These are phyloP conservation scores for Solanum microdontum DNA, from an alignment of 257 asterid genomes.

Conservation along the genomic window DNA sequence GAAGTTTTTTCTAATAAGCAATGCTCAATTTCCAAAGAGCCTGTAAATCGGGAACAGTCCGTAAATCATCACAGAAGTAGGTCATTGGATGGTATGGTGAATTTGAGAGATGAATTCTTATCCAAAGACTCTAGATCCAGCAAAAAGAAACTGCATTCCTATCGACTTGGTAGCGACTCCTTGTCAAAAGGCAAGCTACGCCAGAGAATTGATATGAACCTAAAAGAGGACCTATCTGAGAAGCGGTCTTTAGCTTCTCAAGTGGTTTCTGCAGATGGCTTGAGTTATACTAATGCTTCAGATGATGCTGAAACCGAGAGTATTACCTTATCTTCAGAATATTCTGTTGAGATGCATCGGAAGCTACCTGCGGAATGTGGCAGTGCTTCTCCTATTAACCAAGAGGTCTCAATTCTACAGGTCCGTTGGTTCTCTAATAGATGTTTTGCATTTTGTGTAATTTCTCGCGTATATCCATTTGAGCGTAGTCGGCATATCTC, in stretches of 20 bases:
- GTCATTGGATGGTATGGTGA: constrained; percentile 28
- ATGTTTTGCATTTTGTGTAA: not conserved
- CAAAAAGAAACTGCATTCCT: constrained; percentile 27
- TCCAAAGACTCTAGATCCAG: constrained; percentile 25
- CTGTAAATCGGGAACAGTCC: constrained; percentile 2
- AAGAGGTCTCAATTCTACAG: constrained; percentile 26
- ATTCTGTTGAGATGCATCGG: constrained; percentile 15
- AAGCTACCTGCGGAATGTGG: constrained; percentile 14
- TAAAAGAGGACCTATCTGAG: constrained; percentile 19
- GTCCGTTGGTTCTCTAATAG: constrained; percentile 19
- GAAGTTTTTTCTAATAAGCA: constrained; percentile 23
- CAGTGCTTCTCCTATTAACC: constrained; percentile 16
- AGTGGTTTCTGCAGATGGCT: constrained; percentile 1
- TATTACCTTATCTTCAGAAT: constrained; percentile 15
- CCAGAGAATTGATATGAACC: constrained; percentile 21
- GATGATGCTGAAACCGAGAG: constrained; percentile 25
- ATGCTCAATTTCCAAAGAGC: constrained; percentile 13
- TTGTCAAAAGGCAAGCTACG: constrained; percentile 28
- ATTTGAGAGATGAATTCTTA: constrained; percentile 20
- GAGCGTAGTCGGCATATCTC: not conserved
- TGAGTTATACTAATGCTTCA: constrained; percentile 19
- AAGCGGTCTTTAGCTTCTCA: constrained; percentile 16
- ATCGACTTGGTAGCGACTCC: constrained; percentile 24
- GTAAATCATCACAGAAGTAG: constrained; percentile 22
- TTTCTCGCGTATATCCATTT: not conserved